Conservation (phyloP, 169 alveolate species). For the Perkinsus olseni region DNA sequence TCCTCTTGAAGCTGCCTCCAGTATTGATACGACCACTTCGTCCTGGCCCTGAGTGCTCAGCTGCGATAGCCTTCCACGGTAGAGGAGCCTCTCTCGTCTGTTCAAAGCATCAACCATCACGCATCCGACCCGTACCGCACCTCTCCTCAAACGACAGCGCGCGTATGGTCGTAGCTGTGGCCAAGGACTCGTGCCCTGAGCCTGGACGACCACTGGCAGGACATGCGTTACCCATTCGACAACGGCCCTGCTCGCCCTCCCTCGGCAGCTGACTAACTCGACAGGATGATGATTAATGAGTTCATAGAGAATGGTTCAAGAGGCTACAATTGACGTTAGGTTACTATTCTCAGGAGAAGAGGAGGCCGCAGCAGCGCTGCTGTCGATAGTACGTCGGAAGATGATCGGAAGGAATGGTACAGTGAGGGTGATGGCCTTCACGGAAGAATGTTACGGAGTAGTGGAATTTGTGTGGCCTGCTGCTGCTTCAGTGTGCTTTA, state of each 20-base stretch:
- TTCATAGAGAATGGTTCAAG: background rate
- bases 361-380: too few relatives aligned
- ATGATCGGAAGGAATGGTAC: background rate
- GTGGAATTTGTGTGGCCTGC: too few relatives aligned
- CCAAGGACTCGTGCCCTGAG: too few relatives aligned
- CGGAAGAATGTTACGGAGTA: background rate
- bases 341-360: background rate
- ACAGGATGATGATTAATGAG: too few relatives aligned
- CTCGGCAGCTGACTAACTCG: too few relatives aligned
- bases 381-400: too few relatives aligned
- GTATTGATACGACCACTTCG: background rate
- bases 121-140: too few relatives aligned
- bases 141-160: too few relatives aligned
- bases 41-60: background rate
- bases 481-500: background rate
- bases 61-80: background rate
- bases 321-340: background rate
- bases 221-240: background rate
- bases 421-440: background rate
- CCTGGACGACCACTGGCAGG: too few relatives aligned
- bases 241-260: background rate
- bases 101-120: too few relatives aligned
- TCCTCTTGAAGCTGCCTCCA: background rate
- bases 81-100: background rate
- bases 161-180: too few relatives aligned